These are phyloP conservation scores for Cladosporium sp. DNA, from an alignment of 2,329 filamentous ascomycete genomes.

Conservation along the genomic window DNA sequence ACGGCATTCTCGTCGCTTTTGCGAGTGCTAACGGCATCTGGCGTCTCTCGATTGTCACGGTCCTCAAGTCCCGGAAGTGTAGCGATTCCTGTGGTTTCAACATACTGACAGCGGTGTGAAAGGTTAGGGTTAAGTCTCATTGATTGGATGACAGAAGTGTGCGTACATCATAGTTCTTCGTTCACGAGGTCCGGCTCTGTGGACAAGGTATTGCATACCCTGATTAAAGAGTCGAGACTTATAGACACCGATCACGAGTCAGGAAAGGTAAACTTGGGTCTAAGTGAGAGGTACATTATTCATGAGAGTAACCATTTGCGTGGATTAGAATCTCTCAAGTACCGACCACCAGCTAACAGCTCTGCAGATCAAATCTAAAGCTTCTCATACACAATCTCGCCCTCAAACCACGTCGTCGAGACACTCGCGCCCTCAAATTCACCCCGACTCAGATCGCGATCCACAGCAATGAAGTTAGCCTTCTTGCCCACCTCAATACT, in stretches of 20 bases:
- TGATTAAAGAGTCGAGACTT: neutral
- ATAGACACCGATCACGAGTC: too few relatives aligned
- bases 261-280: too few relatives aligned
- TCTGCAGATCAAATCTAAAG: neutral
- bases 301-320: too few relatives aligned
- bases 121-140: neutral
- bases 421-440: neutral
- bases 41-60: neutral
- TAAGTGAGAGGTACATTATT: too few relatives aligned
- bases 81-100: neutral
- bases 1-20: neutral
- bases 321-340: too few relatives aligned
- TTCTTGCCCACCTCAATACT: constrained; percentile 47
- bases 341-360: neutral
- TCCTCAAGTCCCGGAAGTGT: neutral
- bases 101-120: neutral
- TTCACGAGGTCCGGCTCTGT: neutral
- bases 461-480: constrained; percentile 44
- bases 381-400: constrained; percentile 7
- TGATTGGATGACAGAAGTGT: neutral
- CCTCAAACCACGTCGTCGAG: constrained; percentile 9
- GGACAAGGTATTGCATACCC: too few relatives aligned
- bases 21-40: neutral
- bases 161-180: neutral
- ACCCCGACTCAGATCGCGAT: constrained; percentile 20